Conservation (phyloP, 345 rosid species). For the Eucalyptus pauciflora region DNA sequence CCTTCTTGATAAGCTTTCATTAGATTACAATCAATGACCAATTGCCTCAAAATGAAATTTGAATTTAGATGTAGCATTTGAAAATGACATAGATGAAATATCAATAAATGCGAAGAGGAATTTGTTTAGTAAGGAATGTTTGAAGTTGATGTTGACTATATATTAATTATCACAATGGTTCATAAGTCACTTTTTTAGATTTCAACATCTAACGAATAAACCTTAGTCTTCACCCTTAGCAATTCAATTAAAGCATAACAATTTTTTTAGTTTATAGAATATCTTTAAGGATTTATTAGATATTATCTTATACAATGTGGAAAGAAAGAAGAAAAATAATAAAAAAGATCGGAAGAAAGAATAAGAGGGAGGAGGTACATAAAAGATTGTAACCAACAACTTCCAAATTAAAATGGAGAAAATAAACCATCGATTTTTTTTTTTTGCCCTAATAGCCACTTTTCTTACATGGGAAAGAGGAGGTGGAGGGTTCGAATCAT, state of each 20-base stretch:
- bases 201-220: background rate
- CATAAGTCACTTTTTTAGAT: background rate
- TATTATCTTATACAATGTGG: too few species aligned
- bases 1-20: background rate
- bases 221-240: background rate
- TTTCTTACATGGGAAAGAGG: accelerated
- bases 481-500: accelerated
- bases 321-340: background rate
- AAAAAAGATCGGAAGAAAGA: background rate
- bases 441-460: accelerated
- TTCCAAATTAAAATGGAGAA: too few species aligned
- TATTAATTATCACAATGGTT: accelerated
- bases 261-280: background rate
- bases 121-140: background rate
- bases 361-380: background rate
- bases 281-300: background rate
- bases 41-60: background rate
- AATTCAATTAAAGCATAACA: background rate
- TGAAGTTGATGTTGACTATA: background rate
- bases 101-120: background rate
- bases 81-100: background rate
- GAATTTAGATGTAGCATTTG: background rate
- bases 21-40: background rate
- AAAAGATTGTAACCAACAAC: background rate
- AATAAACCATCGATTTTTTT: too few species aligned